Evolutionary conservation across 768 basidiomycete genomes (phyloP).

Genomic region (Podaxis pistillaris): DNA sequence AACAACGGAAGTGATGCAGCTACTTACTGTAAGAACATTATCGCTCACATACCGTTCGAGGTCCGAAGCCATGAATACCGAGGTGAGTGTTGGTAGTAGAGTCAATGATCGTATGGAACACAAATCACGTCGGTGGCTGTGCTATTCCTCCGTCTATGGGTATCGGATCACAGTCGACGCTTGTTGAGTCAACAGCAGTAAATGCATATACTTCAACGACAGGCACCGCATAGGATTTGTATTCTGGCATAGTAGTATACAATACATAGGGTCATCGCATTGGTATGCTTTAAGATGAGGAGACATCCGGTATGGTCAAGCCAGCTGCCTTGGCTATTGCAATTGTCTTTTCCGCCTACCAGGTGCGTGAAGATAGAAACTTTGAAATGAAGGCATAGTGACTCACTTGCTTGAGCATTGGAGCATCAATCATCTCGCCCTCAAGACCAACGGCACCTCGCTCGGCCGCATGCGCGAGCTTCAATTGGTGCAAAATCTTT

Average conservation of each 20-base stretch:
- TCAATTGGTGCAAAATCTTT: constrained; percentile 68
- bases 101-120: neutral
- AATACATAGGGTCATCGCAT: neutral
- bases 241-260: neutral
- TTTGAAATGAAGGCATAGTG: neutral
- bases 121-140: constrained; percentile 8
- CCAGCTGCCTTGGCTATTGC: constrained; percentile 53
- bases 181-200: neutral
- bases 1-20: neutral
- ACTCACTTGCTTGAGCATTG: constrained; percentile 80
- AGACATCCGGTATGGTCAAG: constrained; percentile 46
- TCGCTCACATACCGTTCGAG: constrained; percentile 77
- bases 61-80: constrained; percentile 10
- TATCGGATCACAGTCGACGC: neutral
- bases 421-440: constrained; percentile 88
- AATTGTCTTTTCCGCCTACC: constrained; percentile 46
- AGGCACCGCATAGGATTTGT: neutral
- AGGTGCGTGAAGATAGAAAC: neutral
- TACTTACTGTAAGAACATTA: constrained; percentile 65
- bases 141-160: neutral
- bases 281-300: constrained; percentile 16
- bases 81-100: constrained; percentile 3
- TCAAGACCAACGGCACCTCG: constrained; percentile 77
- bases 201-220: neutral
- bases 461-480: constrained; percentile 46